Percentiles rank a stretch among this genome's conserved stretches.
These are phyloP conservation scores for Racocetra persica DNA, from an alignment of 371 early-diverging fungal genomes.

Conservation along the genomic window DNA sequence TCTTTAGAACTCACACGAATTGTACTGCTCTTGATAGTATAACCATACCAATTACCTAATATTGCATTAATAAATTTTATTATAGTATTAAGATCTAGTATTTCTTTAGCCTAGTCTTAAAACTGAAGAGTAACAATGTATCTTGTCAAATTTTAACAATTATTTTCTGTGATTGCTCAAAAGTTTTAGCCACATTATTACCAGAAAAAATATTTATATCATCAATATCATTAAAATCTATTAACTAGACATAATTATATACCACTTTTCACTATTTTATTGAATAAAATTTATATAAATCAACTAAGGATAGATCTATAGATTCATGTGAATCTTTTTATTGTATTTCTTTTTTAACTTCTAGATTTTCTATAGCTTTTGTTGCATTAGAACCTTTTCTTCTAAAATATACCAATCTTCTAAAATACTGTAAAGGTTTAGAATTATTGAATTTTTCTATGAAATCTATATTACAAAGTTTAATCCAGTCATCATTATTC, in stretches of 20 bases:
- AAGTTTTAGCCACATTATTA: background rate
- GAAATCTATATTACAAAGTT: background rate
- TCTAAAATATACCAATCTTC: background rate
- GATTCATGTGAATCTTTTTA: no score
- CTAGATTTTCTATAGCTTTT: background rate
- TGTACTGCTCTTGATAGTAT: background rate
- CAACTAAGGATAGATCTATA: no score
- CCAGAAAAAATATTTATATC: background rate
- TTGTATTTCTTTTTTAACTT: no score
- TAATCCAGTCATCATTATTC: background rate
- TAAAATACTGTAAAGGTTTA: background rate
- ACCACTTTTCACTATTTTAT: background rate
- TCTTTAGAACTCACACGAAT: background rate
- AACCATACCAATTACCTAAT: constrained; percentile 19
- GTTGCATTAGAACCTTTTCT: no score
- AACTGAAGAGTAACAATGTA: constrained; percentile 3
- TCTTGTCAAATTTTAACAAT: background rate
- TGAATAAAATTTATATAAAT: background rate
- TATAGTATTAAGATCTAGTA: constrained; percentile 11
- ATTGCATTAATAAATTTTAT: constrained; percentile 33
- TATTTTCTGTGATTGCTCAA: background rate
- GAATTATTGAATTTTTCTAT: background rate
- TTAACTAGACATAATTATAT: background rate
- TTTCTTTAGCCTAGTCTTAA: constrained; percentile 20
- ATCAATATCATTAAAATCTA: background rate